Base-by-base conservation (phyloP, 129 eudicot species). In the Flaveria bidentis region DNA sequence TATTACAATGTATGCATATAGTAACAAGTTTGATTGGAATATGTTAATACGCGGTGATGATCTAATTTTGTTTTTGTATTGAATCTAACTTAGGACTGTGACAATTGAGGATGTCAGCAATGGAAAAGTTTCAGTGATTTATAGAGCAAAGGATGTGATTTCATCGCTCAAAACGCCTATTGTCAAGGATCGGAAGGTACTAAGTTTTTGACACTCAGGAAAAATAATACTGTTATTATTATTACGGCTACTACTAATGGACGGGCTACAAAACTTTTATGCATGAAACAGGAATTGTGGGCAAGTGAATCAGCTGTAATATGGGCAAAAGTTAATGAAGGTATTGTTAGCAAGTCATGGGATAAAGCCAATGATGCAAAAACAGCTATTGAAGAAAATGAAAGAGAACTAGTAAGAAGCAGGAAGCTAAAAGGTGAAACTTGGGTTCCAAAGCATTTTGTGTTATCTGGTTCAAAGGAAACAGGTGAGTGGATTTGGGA, bases 331-430 rank as follows among this genome's bases (percentile, higher is more conserved):
- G 91, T 93, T 75, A 90, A 82, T 80, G 72, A 72, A 80, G 82
- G 93, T 9, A 91, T 93, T 2, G 28, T 91, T 69, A 78, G 56
- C 71, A 87, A 86, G 23, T 73, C 72, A 22, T 93, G 98, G 98
- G 96, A 91, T 10, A 84, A 85, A 78, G 98, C 98, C 30, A 84
- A 79, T 63, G 88, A 84, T 63, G 93, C 91, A 30, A 93, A 93
- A 78, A 74, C 72, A 64, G n/a, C 45, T 2, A 28, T 91, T 10
- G 97, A 93, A 83, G 88, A 86, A 51, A 81, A 73, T 36, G 86
- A 93, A 53, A 93, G 98, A 77, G 82, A 87, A 73, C 36, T 87
- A 28, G 84, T 68, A 3, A 80, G 63, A 77, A 80, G 45, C 11
- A 87, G 87, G 56, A 83, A 78, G 71, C 76, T 80, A 15, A 82